phyloP scores from a whole-genome alignment of 192 early-diverging fungal genomes.

The Gigaspora rosea region DNA sequence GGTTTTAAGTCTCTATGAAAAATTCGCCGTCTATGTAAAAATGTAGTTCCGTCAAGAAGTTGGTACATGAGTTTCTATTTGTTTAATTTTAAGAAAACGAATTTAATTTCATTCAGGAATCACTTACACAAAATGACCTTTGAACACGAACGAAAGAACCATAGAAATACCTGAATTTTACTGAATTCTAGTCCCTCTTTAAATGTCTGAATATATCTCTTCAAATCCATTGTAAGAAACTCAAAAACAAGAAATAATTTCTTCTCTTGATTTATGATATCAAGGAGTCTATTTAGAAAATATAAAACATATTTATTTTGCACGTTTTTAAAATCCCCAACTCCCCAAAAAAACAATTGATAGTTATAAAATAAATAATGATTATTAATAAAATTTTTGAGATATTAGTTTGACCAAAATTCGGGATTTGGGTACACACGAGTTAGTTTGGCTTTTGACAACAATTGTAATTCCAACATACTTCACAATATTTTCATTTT shows the following conservation, averaged over 20 bases:
- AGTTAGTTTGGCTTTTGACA: no score
- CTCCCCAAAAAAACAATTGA: not conserved
- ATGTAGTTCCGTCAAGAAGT: slow-evolving; percentile 80
- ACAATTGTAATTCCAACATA: slow-evolving; percentile 40
- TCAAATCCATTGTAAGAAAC: slow-evolving; percentile 71
- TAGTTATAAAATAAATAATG: not conserved
- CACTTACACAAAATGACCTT: not conserved
- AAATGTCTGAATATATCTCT: slow-evolving; percentile 1
- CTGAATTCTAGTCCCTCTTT: slow-evolving; percentile 8
- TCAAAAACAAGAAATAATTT: slow-evolving; percentile 86
- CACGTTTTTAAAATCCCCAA: no score
- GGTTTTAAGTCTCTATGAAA: slow-evolving; percentile 79
- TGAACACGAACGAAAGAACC: not conserved
- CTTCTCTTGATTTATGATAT: slow-evolving; percentile 71
- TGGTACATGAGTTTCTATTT: slow-evolving; percentile 91
- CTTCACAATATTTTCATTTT: slow-evolving; percentile 68
- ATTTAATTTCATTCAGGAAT: not conserved
- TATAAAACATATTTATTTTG: not conserved
- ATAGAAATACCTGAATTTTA: slow-evolving; percentile 10
- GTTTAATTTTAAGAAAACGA: slow-evolving; percentile 36
- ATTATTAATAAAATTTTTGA: no score
- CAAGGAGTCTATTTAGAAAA: slow-evolving; percentile 54
- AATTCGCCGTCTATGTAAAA: slow-evolving; percentile 85
- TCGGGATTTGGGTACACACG: no score
- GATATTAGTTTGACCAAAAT: no score